A percentile compares a stretch with the other conserved stretches of the same genome.
phyloP scores from a whole-genome alignment of 257 asterid genomes.

The Solanum piurae region DNA sequence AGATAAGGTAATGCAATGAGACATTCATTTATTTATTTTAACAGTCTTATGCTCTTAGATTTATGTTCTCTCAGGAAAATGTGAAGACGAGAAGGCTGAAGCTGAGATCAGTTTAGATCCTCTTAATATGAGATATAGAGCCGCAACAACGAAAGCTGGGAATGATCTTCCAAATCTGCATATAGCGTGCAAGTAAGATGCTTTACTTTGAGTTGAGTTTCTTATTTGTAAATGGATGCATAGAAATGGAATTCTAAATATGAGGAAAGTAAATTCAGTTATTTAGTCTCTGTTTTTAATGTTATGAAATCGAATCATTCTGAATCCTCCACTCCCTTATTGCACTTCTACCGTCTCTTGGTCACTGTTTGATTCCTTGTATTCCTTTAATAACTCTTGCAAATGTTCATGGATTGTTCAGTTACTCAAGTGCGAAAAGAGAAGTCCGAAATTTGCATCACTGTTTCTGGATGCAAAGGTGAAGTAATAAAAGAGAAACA shows the following conservation, averaged over 20 bases:
- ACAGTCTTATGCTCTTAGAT: background rate
- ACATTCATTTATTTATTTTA: background rate
- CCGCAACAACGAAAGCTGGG: constrained; percentile 26
- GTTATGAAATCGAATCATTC: background rate
- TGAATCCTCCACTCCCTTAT: background rate
- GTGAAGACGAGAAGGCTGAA: constrained; percentile 39
- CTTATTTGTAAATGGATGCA: background rate
- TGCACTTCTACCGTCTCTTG: background rate
- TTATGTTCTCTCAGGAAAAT: constrained; percentile 46
- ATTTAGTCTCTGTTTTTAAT: background rate
- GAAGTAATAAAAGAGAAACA: background rate
- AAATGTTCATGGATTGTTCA: constrained; percentile 44
- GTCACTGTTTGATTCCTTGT: background rate
- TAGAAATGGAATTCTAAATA: background rate
- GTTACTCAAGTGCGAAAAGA: constrained; percentile 19
- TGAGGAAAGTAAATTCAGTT: background rate
- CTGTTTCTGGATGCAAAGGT: constrained; percentile 16
- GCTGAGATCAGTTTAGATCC: constrained; percentile 42
- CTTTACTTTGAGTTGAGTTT: background rate
- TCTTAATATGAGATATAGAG: constrained; percentile 35
- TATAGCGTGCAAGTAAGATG: constrained; percentile 50
- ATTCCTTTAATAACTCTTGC: constrained; percentile 16
- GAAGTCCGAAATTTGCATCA: constrained; percentile 38
- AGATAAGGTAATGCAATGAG: constrained; percentile 42
- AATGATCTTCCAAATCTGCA: constrained; percentile 38